Evolutionary conservation across 495 filamentous ascomycete species (phyloP).

Genomic region (Trichoderma orchidacearum): DNA sequence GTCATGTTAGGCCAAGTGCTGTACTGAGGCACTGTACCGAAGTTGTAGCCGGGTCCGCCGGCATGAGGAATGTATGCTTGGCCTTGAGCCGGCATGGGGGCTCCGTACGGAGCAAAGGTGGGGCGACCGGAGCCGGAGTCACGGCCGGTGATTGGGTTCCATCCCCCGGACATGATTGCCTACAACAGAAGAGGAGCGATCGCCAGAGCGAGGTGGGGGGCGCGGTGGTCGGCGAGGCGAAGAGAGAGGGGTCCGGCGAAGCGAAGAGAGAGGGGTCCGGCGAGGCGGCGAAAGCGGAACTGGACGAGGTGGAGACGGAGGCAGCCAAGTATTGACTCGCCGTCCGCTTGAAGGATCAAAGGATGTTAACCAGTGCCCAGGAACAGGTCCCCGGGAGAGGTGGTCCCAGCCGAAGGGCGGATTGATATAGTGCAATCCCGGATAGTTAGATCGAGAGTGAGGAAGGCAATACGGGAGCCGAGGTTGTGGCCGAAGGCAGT

Average conservation of each 20-base stretch:
- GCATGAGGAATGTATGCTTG: conserved; percentile 3
- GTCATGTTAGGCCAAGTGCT: not conserved
- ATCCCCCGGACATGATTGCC: conserved; percentile 8
- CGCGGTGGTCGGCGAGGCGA: no score
- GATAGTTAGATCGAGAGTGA: not conserved
- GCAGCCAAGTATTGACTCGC: conserved; percentile 4
- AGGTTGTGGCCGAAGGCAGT: not conserved
- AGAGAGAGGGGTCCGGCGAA: no score
- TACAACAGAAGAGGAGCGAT: not conserved
- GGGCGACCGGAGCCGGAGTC: conserved; percentile 13
- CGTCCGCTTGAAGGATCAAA: not conserved
- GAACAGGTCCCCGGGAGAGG: not conserved
- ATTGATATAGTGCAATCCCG: not conserved
- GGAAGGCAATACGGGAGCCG: not conserved
- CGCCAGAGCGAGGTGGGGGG: no score
- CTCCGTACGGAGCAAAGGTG: not conserved
- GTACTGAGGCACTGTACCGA: not conserved
- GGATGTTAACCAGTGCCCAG: not conserved
- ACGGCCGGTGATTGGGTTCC: conserved; percentile 13
- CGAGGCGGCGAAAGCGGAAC: no score
- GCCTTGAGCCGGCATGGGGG: not conserved
- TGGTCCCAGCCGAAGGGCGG: not conserved
- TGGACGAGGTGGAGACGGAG: no score
- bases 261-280: no score
- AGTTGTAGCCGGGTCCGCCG: not conserved